Conservation (phyloP, 1,139 yeast genomes). For the Yamadazyma oceani region DNA sequence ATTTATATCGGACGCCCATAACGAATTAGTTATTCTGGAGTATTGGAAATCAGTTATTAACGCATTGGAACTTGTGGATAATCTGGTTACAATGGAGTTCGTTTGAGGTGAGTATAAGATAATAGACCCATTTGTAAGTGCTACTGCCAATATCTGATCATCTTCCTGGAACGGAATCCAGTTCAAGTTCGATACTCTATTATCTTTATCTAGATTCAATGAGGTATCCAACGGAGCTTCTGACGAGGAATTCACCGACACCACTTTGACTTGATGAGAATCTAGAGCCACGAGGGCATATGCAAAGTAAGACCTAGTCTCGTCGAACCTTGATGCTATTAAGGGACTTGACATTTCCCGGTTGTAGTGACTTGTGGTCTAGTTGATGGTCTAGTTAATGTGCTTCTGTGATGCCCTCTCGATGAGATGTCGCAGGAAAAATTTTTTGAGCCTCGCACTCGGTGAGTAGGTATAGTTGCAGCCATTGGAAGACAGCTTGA, state of each 20-base stretch:
- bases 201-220: slow-evolving; percentile 56
- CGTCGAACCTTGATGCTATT: slow-evolving; percentile 49
- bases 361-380: no score
- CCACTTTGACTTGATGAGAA: slow-evolving; percentile 69
- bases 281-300: slow-evolving; percentile 71
- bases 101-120: slow-evolving; percentile 68
- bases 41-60: slow-evolving; percentile 56
- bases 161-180: slow-evolving; percentile 54
- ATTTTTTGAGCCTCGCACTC: neutral
- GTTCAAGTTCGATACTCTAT: slow-evolving; percentile 49
- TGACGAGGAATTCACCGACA: slow-evolving; percentile 42
- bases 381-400: no score
- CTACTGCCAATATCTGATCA: slow-evolving; percentile 54
- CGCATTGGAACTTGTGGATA: slow-evolving; percentile 51
- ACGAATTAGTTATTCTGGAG: slow-evolving; percentile 40
- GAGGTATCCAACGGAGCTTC: slow-evolving; percentile 36
- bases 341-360: slow-evolving; percentile 20
- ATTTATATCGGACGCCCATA: slow-evolving; percentile 64
- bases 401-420: neutral
- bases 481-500: neutral
- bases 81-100: slow-evolving; percentile 52
- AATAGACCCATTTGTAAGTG: slow-evolving; percentile 65
- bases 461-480: neutral
- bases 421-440: neutral
- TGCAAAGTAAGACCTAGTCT: slow-evolving; percentile 61